Evolutionary conservation across 176 grass and related monocot genomes (phyloP), one percentile per base, ranked within the genome.

Genomic region (Chloris gayana): DNA sequence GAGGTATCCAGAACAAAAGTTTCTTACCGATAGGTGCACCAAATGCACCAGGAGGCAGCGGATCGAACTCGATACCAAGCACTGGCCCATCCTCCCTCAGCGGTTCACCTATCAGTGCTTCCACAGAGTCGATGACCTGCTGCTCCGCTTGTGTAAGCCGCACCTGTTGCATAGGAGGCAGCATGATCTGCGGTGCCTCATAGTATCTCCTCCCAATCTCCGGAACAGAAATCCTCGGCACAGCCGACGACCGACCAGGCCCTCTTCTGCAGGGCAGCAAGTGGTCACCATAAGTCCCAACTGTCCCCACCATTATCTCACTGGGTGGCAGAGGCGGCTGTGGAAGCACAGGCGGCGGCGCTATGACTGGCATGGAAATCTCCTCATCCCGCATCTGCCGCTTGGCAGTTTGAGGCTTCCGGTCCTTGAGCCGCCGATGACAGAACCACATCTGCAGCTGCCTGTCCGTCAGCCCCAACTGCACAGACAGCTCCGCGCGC

Each of bases 401-500:
- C 64, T 86, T 91, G 21, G 75, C 24, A 0, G 62, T 21, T 1
- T 76, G 87, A 37, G 76, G 88, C 70, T 91, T 95, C 13, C 93
- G 72, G 84, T 96, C 97, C 82, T 99, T 99, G 37, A 96, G 89
- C 22, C 97, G 79, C 27, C 90, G 82, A 37, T 99, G 97, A 80
- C 93, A 99, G 88, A 99, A 99, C 97, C 97, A 99, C 91, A 99
- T 99, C 85, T 99, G 93, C 42, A 99, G 91, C 73, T 99, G 97
- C 71, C 93, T 84, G 85, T 99, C 97, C 22, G 90, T 91, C 2
- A 99, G 81, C 2, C 85, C 82, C 38, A 93, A 69, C 75, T 91
- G 93, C 26, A 54, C 82, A 0, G 97, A 96, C 44, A 99, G 80
- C 72, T 95, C 93, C 5, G 56, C 87, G 14, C 91, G 85, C 78